These are phyloP conservation scores for Boletales sp. DNA, from an alignment of 768 basidiomycete genomes.

Conservation along the genomic window DNA sequence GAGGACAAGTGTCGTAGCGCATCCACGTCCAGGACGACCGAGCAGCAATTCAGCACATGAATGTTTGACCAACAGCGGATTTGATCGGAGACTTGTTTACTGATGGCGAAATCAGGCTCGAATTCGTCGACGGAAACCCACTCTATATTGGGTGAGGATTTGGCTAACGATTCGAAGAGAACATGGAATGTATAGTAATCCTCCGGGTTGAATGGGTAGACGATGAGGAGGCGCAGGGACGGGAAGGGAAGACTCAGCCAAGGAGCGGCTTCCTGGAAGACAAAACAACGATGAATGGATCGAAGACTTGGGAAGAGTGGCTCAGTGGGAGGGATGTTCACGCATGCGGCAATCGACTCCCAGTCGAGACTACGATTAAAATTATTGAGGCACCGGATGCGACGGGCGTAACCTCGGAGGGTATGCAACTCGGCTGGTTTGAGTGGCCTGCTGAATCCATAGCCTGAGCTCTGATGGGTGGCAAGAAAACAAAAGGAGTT, in stretches of 20 bases:
- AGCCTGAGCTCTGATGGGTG: neutral
- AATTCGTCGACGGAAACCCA: neutral
- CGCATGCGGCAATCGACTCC: neutral
- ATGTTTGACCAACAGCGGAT: slow-evolving; percentile 7
- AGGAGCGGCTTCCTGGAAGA: neutral
- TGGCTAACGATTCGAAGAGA: neutral
- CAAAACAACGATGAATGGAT: neutral
- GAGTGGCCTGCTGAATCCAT: neutral
- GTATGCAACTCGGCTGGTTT: slow-evolving; percentile 2
- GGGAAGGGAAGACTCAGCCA: neutral
- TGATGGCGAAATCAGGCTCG: no score
- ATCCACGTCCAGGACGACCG: neutral
- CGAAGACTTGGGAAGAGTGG: slow-evolving; percentile 5
- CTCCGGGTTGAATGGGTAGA: neutral
- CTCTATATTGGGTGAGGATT: neutral
- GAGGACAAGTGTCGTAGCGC: neutral
- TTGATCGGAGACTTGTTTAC: neutral
- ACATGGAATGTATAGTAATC: neutral
- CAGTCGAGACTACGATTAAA: neutral
- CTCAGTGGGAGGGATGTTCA: neutral
- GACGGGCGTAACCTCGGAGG: slow-evolving; percentile 3
- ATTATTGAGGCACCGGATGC: neutral
- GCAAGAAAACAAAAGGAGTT: neutral
- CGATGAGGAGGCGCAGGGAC: neutral
- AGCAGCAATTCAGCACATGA: neutral